Evolutionary conservation across 768 basidiomycete genomes (phyloP).

Genomic region (Tylopilus sp.): DNA sequence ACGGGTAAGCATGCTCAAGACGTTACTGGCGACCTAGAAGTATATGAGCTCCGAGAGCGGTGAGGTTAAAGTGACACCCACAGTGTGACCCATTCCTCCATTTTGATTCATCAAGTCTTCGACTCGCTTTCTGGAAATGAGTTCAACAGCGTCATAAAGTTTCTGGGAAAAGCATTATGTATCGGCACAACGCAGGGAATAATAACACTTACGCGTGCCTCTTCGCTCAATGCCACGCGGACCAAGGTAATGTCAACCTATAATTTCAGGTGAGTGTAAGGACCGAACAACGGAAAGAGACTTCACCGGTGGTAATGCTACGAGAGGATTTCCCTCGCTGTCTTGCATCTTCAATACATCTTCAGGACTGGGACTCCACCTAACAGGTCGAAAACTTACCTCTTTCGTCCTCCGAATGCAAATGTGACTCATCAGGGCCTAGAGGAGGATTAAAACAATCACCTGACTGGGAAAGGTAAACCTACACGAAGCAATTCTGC

Average conservation of each 20-base stretch:
- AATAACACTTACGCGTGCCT: constrained; percentile 53
- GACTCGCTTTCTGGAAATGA: constrained; percentile 59
- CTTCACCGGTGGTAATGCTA: constrained; percentile 69
- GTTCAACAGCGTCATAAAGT: constrained; percentile 69
- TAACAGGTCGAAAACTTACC: constrained; percentile 37
- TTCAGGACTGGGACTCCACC: constrained; percentile 22
- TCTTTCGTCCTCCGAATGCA: constrained; percentile 86
- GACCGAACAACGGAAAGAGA: not conserved
- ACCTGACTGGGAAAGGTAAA: not conserved
- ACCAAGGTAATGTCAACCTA: constrained; percentile 78
- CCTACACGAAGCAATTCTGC: constrained; percentile 67
- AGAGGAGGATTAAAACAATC: constrained; percentile 5
- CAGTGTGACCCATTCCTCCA: constrained; percentile 41
- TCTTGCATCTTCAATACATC: constrained; percentile 70
- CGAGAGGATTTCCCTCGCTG: constrained; percentile 62
- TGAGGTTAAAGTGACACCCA: constrained; percentile 18
- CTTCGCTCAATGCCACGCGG: constrained; percentile 59
- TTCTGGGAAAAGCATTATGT: constrained; percentile 33
- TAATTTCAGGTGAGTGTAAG: constrained; percentile 3
- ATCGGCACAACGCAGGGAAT: not conserved
- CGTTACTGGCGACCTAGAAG: constrained; percentile 59
- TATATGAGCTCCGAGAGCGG: constrained; percentile 1
- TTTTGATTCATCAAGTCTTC: constrained; percentile 46
- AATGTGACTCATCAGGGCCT: constrained; percentile 75
- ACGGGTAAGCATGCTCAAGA: constrained; percentile 81